These are phyloP conservation scores for Camellia sinensis DNA, from an alignment of 148 eudicot species.

Conservation along the genomic window DNA sequence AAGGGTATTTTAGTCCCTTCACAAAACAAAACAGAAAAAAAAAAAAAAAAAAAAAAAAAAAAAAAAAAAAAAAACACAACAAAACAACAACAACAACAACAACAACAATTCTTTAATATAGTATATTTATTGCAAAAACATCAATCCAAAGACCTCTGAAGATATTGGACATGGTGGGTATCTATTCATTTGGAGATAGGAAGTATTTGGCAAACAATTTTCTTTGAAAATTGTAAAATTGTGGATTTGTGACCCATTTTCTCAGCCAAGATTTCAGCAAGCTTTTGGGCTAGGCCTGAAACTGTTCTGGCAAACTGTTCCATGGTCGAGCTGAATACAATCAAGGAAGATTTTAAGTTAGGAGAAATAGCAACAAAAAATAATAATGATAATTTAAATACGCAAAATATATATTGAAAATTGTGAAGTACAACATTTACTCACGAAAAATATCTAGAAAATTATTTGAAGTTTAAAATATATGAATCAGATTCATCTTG, in stretches of 20 bases:
- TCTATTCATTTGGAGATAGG: conserved; percentile 76
- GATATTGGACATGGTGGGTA: conserved; percentile 76
- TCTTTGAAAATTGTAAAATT: conserved; percentile 46
- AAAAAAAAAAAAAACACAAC: too few relatives aligned
- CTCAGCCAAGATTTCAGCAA: conserved; percentile 64
- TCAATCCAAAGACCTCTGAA: conserved; percentile 50
- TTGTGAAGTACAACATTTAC: too few relatives aligned
- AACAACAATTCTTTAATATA: too few relatives aligned
- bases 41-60: too few relatives aligned
- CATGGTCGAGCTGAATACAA: conserved; percentile 51
- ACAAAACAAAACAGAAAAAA: too few relatives aligned
- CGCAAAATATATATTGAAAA: too few relatives aligned
- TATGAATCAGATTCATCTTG: not conserved
- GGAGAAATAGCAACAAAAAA: not conserved
- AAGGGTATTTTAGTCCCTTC: too few relatives aligned
- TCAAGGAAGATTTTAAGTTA: not conserved
- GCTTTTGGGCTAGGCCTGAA: conserved; percentile 52
- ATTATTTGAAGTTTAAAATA: too few relatives aligned
- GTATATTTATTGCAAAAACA: conserved; percentile 12
- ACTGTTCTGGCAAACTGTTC: conserved; percentile 48
- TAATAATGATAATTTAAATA: not conserved
- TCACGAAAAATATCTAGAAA: too few relatives aligned
- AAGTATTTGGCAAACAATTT: conserved; percentile 55
- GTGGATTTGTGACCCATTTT: conserved; percentile 41
- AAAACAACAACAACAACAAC: too few relatives aligned